Base-by-base conservation (phyloP, 2,329 filamentous ascomycete genomes). In the Aureobasidium leucospermi region DNA sequence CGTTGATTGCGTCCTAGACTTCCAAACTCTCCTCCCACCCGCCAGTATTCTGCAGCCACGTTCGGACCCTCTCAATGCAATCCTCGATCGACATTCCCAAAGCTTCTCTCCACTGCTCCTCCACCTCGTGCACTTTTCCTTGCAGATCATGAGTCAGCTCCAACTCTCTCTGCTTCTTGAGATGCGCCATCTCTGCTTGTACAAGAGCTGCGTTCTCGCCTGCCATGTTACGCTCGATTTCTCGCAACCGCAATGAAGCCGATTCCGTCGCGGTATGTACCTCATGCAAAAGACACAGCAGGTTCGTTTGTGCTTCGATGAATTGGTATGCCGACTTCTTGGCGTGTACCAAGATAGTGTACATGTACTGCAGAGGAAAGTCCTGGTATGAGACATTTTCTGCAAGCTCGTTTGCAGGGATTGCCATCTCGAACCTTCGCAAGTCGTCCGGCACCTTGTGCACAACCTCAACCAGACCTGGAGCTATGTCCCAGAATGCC, bases 401-500 rank as follows among this genome's bases (percentile, higher is more conserved):
- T 3, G 86, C 85, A 65, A 87, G 88, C 73, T 99, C 94, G 16
- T 84, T 78, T 0, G 81, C 70, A 0, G 94, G 92, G 47, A 97
- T 91, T 66, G 88, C 83, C 49, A 96, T 82, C 23, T 84, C 78
- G 73, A 96, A 91, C 1, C 75, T 75, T 3, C 69, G 66, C 29
- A 82, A 70, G 10, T 60, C 6, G 13, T 42, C 19, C 0, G 91
- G 92, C 23, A 96, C 86, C 67, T 88, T 88, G 61, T 96, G 89
- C 10, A 96, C 81, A 48, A 97, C 78, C 15, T 85, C 81, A 29
- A 87, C 80, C 0, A 99, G 80, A 3, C 86, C 85, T 2, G 94
- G 94, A 1, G 92, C 93, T 67, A 97, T 96, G 69, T 99, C 94
- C 94, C 94, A 99, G 72, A 97, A 99, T 0, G 93, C 92, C 9